Evolutionary conservation across 2,329 filamentous ascomycete genomes (phyloP), one percentile per base, ranked within the genome.

Genomic region (Aspergillus floridensis): DNA sequence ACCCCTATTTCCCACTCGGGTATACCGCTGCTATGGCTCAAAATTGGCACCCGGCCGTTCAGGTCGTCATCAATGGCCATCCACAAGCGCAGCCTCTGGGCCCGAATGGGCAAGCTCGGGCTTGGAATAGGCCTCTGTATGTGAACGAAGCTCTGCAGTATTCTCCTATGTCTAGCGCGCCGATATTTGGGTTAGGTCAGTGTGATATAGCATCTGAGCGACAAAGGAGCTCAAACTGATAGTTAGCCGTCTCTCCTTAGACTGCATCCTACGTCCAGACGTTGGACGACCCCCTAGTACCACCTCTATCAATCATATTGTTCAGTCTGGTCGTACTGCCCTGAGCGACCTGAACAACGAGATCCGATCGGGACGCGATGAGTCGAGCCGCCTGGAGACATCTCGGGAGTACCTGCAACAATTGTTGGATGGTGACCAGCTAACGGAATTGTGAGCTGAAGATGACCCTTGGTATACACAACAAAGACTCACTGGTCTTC

Each of bases 341-440:
- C 73, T 93, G 66, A 86, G 89, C 65, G 83, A 83, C 49, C 78
- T 97, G 51, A 92, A 95, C 70, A 80, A 81, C 64, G 90, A 93
- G 72, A 86, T 88, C 60, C 77, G 80, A 46, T 83, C 84, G 51
- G 82, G 84, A 48, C 81, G 82, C 31, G 70, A 72, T 50, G 72
- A 76, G 49, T 88, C 89, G 21, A 84, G 85, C 70, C 84, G 86
- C 63, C 79, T 93, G 50, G 88, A 90, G 66, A 86, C 88, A 66
- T 88, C 87, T 11, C 81, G 93, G 49, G 84, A 89, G 66, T 88
- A 93, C 72, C 81, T 97, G 31, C 85, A 91, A 59, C 86, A 88
- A 63, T 83, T 96, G 46, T 76, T 97, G 58, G 86, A 87, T 69
- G 84, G 87, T 1, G 84, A 88, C n/a, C 87, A 88, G 61, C 79